phyloP scores from a whole-genome alignment of 2,329 filamentous ascomycete genomes.

The Cordyceps cicadae region DNA sequence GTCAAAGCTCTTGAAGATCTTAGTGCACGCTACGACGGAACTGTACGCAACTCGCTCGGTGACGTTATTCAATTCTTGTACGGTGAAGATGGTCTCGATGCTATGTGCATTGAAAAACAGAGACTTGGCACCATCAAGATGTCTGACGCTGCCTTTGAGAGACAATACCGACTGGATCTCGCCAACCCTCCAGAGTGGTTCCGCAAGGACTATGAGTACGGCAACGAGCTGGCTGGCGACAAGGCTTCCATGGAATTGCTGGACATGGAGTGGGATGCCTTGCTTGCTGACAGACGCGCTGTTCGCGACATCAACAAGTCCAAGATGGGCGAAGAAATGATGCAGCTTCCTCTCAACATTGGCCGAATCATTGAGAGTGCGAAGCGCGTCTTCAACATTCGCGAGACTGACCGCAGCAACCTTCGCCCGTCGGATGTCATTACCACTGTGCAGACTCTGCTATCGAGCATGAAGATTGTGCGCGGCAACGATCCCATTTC shows the following conservation, averaged over 20 bases:
- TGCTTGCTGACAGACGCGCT: conserved; percentile 64
- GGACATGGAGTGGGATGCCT: conserved; percentile 78
- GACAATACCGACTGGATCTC: conserved; percentile 76
- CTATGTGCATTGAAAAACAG: conserved; percentile 88
- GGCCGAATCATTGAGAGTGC: conserved; percentile 84
- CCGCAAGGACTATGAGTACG: conserved; percentile 56
- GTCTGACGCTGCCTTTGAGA: conserved; percentile 68
- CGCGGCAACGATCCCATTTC: conserved; percentile 79
- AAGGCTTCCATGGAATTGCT: conserved; percentile 78
- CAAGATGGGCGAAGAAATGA: conserved; percentile 70
- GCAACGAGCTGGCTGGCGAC: conserved; percentile 78
- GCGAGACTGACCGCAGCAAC: conserved; percentile 77
- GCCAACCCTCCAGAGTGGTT: conserved; percentile 53
- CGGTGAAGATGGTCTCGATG: conserved; percentile 93
- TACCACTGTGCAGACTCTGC: conserved; percentile 63
- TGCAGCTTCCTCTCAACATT: conserved; percentile 90
- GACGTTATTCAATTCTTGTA: conserved; percentile 97
- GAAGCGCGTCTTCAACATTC: conserved; percentile 83
- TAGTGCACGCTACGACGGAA: conserved; percentile 95
- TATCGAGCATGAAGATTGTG: conserved; percentile 75
- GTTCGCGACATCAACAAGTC: conserved; percentile 60
- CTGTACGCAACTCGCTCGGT: conserved; percentile 90
- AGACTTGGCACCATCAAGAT: conserved; percentile 77
- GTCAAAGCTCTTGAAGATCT: conserved; percentile 98
- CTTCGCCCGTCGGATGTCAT: conserved; percentile 83